phyloP scores from a whole-genome alignment of 2,329 filamentous ascomycete species.

The Aschersonia sp. region DNA sequence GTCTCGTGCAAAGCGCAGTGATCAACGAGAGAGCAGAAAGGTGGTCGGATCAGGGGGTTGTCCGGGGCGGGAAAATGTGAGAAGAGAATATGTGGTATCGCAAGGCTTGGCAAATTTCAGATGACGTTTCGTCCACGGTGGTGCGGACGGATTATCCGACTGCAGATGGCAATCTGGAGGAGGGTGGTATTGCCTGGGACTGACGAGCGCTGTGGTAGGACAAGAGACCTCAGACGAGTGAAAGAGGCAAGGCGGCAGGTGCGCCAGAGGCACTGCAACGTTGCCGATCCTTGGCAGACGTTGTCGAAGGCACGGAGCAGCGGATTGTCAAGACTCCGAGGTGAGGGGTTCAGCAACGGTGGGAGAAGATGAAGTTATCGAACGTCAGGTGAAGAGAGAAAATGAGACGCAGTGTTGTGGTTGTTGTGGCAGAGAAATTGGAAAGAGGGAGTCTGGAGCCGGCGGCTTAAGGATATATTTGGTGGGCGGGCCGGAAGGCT shows the following conservation, averaged over 20 bases:
- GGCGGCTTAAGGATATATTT: not conserved
- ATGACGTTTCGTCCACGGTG: conserved; percentile 7
- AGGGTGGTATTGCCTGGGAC: not conserved
- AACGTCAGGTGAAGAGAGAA: not conserved
- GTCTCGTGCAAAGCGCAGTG: not conserved
- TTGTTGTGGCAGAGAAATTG: not conserved
- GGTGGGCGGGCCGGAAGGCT: not conserved
- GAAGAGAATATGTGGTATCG: conserved; percentile 1
- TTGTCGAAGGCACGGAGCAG: not conserved
- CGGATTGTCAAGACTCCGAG: not conserved
- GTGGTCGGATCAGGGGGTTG: not conserved
- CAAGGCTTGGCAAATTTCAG: conserved; percentile 9
- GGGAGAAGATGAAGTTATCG: too few species aligned
- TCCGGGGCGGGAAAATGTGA: conserved; percentile 3
- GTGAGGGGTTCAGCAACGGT: too few species aligned
- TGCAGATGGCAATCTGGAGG: not conserved
- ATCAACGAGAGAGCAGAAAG: not conserved
- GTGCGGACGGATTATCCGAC: not conserved
- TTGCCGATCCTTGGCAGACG: conserved; percentile 1
- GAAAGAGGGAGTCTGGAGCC: not conserved
- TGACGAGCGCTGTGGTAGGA: not conserved
- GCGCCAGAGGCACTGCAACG: conserved; percentile 3
- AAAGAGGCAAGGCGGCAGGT: conserved; percentile 3
- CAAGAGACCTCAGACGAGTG: not conserved
- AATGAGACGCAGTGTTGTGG: not conserved